Percentiles rank a stretch among this genome's conserved stretches.
Evolutionary conservation across 768 basidiomycete genomes (phyloP).

Genomic region (Porphyrellus cyaneotinctus): DNA sequence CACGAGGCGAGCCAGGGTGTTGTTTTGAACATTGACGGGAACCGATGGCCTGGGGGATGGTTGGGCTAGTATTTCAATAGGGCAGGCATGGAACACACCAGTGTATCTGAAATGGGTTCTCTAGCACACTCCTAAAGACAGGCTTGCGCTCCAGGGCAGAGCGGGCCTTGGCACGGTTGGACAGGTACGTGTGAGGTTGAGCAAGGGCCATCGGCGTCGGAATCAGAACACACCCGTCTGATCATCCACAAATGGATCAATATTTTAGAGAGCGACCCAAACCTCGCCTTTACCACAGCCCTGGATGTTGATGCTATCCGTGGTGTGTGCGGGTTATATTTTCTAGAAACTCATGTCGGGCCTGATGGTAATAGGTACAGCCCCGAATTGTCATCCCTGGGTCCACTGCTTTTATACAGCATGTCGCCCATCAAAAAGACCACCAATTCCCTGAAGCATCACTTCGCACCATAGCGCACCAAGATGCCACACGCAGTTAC

Average conservation of each 20-base stretch:
- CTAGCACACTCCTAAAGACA: constrained; percentile 66
- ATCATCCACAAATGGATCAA: too few species aligned
- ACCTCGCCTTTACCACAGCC: too few species aligned
- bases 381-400: too few species aligned
- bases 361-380: not conserved
- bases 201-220: constrained; percentile 27
- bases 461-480: not conserved
- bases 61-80: not conserved
- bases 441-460: not conserved
- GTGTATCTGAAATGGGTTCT: constrained; percentile 64
- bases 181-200: constrained; percentile 50
- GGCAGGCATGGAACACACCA: constrained; percentile 46
- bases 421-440: not conserved
- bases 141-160: constrained; percentile 49
- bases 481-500: constrained; percentile 6
- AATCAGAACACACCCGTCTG: too few species aligned
- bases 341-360: too few species aligned
- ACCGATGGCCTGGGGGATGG: constrained; percentile 52
- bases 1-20: constrained; percentile 48
- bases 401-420: constrained; percentile 13
- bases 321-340: too few species aligned
- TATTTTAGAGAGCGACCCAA: too few species aligned
- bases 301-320: too few species aligned
- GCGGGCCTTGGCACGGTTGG: constrained; percentile 59
- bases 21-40: constrained; percentile 59